phyloP scores from a whole-genome alignment of 176 grass and related monocot genomes.

The Eleusine coracana region DNA sequence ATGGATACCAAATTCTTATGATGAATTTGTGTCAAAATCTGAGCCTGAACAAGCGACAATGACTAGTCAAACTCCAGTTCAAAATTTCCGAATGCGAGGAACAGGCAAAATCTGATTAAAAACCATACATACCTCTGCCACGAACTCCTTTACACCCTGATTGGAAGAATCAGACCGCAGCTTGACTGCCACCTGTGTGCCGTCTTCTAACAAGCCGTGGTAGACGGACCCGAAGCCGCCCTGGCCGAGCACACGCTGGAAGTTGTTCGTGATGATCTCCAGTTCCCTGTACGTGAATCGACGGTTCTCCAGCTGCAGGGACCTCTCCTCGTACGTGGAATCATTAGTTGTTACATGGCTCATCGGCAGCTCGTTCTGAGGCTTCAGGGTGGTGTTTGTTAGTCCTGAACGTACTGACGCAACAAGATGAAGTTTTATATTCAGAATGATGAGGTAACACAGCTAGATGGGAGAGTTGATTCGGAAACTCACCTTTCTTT shows the following conservation, averaged over 20 bases:
- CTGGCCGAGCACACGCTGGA: slow-evolving; percentile 40
- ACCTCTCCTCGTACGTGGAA: neutral
- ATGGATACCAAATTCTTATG: slow-evolving; percentile 61
- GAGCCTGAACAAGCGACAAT: slow-evolving; percentile 36
- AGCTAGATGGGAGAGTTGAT: neutral
- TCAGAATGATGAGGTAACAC: too few species aligned
- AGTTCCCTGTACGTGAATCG: slow-evolving; percentile 58
- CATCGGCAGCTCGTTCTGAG: neutral
- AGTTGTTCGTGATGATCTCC: slow-evolving; percentile 50
- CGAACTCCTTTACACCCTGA: slow-evolving; percentile 55
- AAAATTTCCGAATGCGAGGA: too few species aligned
- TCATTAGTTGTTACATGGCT: neutral
- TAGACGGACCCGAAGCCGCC: slow-evolving; percentile 63
- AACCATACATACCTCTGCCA: slow-evolving; percentile 45
- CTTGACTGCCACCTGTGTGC: slow-evolving; percentile 60
- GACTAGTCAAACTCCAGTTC: too few species aligned
- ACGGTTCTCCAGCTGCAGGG: slow-evolving; percentile 47
- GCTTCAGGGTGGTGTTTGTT: slow-evolving; percentile 26
- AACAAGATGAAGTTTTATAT: neutral
- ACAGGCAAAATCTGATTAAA: too few species aligned
- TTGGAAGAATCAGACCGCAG: slow-evolving; percentile 41
- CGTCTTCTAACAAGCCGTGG: slow-evolving; percentile 46
- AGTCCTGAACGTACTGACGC: neutral
- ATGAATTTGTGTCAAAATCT: slow-evolving; percentile 62
- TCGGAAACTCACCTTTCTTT: slow-evolving; percentile 18